Conservation (phyloP, 371 early-diverging fungal species). For the Actinomortierella ambigua region DNA sequence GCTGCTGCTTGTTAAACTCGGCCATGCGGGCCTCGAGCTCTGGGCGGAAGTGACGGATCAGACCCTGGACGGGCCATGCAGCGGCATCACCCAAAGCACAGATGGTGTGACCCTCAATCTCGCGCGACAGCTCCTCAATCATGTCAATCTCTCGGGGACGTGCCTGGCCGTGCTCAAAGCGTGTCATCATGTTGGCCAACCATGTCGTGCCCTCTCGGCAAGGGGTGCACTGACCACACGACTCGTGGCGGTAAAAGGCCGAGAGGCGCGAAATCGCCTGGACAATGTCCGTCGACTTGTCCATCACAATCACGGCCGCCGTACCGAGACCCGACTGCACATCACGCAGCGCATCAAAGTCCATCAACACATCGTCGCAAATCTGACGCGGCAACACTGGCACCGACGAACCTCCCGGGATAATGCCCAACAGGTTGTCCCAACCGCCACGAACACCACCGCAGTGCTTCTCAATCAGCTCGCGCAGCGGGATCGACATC, state of each 20-base stretch:
- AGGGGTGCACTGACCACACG: conserved; percentile 98
- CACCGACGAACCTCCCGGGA: conserved; percentile 97
- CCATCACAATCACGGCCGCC: conserved; percentile 97
- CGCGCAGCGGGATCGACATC: conserved; percentile 95
- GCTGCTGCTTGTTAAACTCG: conserved; percentile 49
- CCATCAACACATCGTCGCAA: conserved; percentile 95
- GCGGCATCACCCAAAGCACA: conserved; percentile 99
- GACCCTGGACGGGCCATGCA: conserved; percentile 97
- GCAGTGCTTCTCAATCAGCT: conserved; percentile 95
- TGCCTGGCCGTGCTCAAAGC: conserved; percentile 91
- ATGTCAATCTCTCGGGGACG: conserved; percentile 89
- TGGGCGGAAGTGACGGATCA: conserved; percentile 94
- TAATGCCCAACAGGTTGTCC: conserved; percentile 97
- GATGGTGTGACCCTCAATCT: conserved; percentile 98
- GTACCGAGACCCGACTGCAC: conserved; percentile 94
- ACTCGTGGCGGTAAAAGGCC: conserved; percentile 96
- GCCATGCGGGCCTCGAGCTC: conserved; percentile 89
- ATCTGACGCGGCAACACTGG: conserved; percentile 89
- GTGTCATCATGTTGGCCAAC: conserved; percentile 95
- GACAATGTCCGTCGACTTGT: conserved; percentile 94
- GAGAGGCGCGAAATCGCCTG: conserved; percentile 90
- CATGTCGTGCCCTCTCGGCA: conserved; percentile 97
- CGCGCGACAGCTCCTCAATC: conserved; percentile 89
- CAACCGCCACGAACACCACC: conserved; percentile 99
- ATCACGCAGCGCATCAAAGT: conserved; percentile 96